phyloP scores from a whole-genome alignment of 2,329 filamentous ascomycete species.

The Metarhizium humberi region DNA sequence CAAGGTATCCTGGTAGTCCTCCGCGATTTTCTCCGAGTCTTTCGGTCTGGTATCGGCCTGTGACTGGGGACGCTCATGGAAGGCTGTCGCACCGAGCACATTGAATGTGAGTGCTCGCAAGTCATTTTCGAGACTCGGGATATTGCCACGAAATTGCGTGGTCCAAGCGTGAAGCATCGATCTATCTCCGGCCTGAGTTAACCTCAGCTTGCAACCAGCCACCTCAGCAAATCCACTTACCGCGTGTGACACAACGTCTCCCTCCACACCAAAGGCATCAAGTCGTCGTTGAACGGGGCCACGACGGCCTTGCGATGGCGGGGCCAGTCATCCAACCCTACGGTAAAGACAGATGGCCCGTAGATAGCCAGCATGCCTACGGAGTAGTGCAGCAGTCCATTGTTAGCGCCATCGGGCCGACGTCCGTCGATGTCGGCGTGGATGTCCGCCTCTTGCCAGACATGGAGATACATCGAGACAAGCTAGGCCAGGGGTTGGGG shows the following conservation, averaged over 20 bases:
- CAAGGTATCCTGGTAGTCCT: neutral
- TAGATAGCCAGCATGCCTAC: slow-evolving; percentile 2
- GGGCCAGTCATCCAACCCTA: slow-evolving; percentile 2
- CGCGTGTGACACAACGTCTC: neutral
- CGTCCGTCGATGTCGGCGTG: too few relatives aligned
- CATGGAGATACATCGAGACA: too few relatives aligned
- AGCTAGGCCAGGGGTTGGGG: too few relatives aligned
- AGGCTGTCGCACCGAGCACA: neutral
- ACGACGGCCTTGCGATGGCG: slow-evolving; percentile 1
- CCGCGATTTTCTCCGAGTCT: neutral
- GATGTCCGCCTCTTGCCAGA: too few relatives aligned
- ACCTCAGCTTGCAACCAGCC: too few relatives aligned
- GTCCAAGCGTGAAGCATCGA: neutral
- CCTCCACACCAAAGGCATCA: neutral
- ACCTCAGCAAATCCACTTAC: too few relatives aligned
- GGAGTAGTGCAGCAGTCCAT: too few relatives aligned
- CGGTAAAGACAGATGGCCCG: neutral
- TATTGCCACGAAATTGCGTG: neutral
- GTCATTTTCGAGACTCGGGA: neutral
- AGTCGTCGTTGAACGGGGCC: neutral
- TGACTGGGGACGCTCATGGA: neutral
- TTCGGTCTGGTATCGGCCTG: neutral
- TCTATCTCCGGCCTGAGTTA: neutral
- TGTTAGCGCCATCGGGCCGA: too few relatives aligned
- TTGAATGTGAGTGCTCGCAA: neutral